Evolutionary conservation across 2,329 filamentous ascomycete genomes (phyloP), one percentile per base, ranked within the genome.

Genomic region (Scedosporium apiospermum): DNA sequence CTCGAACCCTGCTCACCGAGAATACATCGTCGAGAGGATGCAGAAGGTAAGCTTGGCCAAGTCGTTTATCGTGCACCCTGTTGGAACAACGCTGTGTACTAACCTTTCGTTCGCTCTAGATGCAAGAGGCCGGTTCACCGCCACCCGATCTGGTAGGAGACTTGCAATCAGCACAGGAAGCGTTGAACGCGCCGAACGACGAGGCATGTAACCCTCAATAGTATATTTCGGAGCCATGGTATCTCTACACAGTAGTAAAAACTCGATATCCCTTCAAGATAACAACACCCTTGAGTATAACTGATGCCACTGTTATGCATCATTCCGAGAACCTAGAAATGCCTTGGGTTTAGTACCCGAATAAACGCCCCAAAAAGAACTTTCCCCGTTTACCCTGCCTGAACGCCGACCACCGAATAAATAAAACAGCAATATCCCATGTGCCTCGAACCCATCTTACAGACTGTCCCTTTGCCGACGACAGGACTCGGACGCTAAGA

Each of bases 1-100:
- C 77, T 84, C 88, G 12, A 93, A 96, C 71, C 77, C 88, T 14
- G 81, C 84, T 57, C 91, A 96, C 75, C 82, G 93, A 65, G 91
- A 96, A 72, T 97, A 92, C 74, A 95, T 99, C 69, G 93, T 97
- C 67, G 93, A 97, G 71, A 88, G 88, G 72, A 99, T 99, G 95
- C 93, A 98, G 75, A 93, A 93, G 87, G 93, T 96, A 75, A 73
- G 82, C 62, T 26, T 14, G 7, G 6, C 6, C 72, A 26, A 30
- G 21, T 55, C 10, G 34, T 4, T 12, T 38, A 38, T 38, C 9
- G 10, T 10, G 34, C 10, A 38, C 34, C 34, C 34, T 38, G 34
- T 14, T 38, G 9, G 34, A 38, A 38, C 10, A 12, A 38, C 9
- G 3, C 30, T 23, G 9, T 6, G 3, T 38, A 38, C 34, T 38